phyloP scores from a whole-genome alignment of 108 stramenopile species.

The Skeletonema costatum region DNA sequence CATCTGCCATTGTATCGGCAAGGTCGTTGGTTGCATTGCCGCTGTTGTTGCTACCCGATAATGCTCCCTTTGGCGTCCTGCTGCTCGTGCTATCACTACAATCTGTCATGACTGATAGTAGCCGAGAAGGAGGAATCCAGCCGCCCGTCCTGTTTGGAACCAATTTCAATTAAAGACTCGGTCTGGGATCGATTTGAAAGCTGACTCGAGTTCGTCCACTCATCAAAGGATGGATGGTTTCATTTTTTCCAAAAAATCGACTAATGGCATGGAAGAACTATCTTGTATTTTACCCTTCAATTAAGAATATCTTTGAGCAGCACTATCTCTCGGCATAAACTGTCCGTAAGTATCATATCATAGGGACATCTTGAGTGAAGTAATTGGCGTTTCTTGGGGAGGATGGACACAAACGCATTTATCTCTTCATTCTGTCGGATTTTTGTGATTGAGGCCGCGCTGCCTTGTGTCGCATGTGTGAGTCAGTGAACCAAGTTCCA shows the following conservation, averaged over 20 bases:
- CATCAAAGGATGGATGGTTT: slow-evolving; percentile 33
- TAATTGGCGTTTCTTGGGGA: too few species aligned
- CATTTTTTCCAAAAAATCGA: not conserved
- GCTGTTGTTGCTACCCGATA: not conserved
- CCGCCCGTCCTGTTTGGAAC: not conserved
- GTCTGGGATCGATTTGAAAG: slow-evolving; percentile 9
- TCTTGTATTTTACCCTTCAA: too few species aligned
- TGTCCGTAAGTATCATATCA: too few species aligned
- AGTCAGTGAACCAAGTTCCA: too few species aligned
- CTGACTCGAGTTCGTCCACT: slow-evolving; percentile 32
- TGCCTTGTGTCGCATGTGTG: too few species aligned
- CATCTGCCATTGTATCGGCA: not conserved
- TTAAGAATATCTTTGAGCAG: too few species aligned
- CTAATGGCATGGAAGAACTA: too few species aligned
- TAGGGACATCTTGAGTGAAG: too few species aligned
- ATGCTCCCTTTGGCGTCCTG: not conserved
- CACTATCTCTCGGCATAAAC: too few species aligned
- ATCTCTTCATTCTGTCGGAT: too few species aligned
- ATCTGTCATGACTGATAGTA: not conserved
- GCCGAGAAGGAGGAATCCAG: not conserved
- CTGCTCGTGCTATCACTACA: not conserved
- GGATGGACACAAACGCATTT: too few species aligned
- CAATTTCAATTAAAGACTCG: not conserved
- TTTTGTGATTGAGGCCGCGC: too few species aligned
- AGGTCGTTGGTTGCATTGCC: not conserved